Base-by-base conservation (phyloP, 352 stramenopile genomes). In the Pythium sukuiense region DNA sequence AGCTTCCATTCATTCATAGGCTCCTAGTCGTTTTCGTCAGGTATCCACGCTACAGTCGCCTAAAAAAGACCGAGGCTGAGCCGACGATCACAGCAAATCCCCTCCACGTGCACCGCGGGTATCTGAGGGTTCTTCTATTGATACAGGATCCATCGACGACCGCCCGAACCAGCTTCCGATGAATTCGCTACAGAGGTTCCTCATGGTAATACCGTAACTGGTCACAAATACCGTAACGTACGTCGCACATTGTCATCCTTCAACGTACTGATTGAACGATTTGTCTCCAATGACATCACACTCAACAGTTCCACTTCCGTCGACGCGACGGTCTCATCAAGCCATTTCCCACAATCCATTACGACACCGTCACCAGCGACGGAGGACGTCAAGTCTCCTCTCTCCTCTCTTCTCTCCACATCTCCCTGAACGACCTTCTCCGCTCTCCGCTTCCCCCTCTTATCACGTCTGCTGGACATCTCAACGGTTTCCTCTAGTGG, bases 311-410 rank as follows among this genome's bases (percentile, higher is more conserved):
- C n/a, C 24, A 30, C 24, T 16, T 6, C 20, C 20, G 45, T 52
- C 45, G 45, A 52, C 45, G 45, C 45, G 45, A 12, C 24, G 45
- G 45, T 52, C 45, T 52, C 45, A 52, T 52, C 45, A 52, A 52
- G 45, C 45, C 45, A 52, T 30, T 52, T 52, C 43, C 45, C 45
- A 16, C 45, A 30, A 48, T 48, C 39, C 39, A 24, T 24, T 46
- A 5, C 16, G 11, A 6, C 16, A 46, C 39, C 16, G 39, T 46
- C n/a, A n/a, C n/a, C n/a, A 49, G 43, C 43, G 13, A 2, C 43
- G 43, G 2, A n/a, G 13, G n/a, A 3, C 43, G 13, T 26, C 3
- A 49, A 2, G 4, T 18, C 43, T 49, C 2, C n/a, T 11, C 26
- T 26, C 43, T 49, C 43, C 16, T 27, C n/a, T 26, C 43, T 26